Conservation (phyloP, 1,284 basidiomycete species). For the Sphagnurus paluster region DNA sequence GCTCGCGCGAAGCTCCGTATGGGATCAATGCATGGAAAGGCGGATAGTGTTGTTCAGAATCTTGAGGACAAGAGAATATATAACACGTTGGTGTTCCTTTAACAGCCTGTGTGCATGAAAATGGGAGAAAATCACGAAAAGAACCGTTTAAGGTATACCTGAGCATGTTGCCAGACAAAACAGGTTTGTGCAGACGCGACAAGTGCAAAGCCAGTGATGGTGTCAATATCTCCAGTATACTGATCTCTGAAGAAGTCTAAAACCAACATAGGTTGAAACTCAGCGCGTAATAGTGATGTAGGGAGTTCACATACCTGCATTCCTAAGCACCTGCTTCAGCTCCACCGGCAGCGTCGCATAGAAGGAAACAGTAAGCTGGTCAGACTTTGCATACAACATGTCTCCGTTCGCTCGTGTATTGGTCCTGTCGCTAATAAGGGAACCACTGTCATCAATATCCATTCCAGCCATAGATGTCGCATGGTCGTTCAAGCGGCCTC, state of each 20-base stretch:
- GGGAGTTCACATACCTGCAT: conserved; percentile 51
- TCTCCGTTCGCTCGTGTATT: conserved; percentile 42
- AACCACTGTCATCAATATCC: conserved; percentile 62
- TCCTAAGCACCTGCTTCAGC: conserved; percentile 67
- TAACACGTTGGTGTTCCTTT: conserved; percentile 77
- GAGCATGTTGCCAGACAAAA: conserved; percentile 81
- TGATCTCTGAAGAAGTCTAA: conserved; percentile 68
- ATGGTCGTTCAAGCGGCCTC: conserved; percentile 13
- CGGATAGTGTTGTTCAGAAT: conserved; percentile 41
- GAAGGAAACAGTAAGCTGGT: conserved; percentile 67
- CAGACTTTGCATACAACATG: conserved; percentile 67
- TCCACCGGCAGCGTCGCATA: conserved; percentile 72
- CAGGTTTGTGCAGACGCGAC: conserved; percentile 71
- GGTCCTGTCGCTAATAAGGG: conserved; percentile 37
- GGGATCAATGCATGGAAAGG: conserved; percentile 74
- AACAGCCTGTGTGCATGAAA: conserved; percentile 41
- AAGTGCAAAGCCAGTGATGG: conserved; percentile 69
- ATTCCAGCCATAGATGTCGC: conserved; percentile 47
- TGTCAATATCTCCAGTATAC: conserved; percentile 72
- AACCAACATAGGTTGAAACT: conserved; percentile 2
- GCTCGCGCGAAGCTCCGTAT: conserved; percentile 67
- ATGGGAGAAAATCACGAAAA: conserved; percentile 5
- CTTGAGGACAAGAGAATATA: conserved; percentile 70
- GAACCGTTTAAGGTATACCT: conserved; percentile 37
- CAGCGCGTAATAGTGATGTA: conserved; percentile 7